Evolutionary conservation across 352 stramenopile genomes (phyloP), one percentile per base, ranked within the genome.

Genomic region (Pythium brassicae): DNA sequence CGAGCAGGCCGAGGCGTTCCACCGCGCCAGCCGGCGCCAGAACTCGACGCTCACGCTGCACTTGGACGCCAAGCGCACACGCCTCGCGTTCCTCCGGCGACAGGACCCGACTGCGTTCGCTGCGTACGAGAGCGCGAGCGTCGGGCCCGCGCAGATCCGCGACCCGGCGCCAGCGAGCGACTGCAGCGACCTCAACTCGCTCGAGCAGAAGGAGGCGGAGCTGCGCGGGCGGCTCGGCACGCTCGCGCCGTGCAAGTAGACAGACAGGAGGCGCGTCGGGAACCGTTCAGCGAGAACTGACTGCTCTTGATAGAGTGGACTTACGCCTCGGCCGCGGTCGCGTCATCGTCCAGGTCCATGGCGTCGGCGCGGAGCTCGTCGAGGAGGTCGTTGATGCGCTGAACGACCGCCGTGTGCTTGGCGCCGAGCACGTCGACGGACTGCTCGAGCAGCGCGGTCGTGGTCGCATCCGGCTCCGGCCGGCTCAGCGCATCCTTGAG

Each of bases 41-140:
- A 92, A 88, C 47, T 91, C 80, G 40, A 89, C 75, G 17, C 76
- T 91, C 74, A 69, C 82, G 60, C 63, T 87, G 29, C 83, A 93
- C 60, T 66, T 89, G 37, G 78, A 91, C 29, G 74, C 83, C 25
- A 91, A 90, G 68, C 75, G 72, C 40, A 89, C 76, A 20, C 82
- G 78, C 1, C 59, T 87, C 26, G 78, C 87, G 55, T 82, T 89
- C 52, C 78, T 91, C 71, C 72, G 68, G 19, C 71, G 69, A 23
- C 76, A 86, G 62, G 75, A 89, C 56, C 76, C 78, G 23, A 66
- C 66, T 23, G 69, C 76, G 4, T 84, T 83, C 35, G 68, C 76
- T 6, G 65, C 67, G 0, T 78, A 80, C 45, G 74, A 83, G 46
- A 78, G 64, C 50, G 42, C 22, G 32, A 46, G 49, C 49, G 43